A percentile compares a stretch with the other conserved stretches of the same genome.
phyloP scores from a whole-genome alignment of 495 filamentous ascomycete genomes.

The Daldinia vernicosa region DNA sequence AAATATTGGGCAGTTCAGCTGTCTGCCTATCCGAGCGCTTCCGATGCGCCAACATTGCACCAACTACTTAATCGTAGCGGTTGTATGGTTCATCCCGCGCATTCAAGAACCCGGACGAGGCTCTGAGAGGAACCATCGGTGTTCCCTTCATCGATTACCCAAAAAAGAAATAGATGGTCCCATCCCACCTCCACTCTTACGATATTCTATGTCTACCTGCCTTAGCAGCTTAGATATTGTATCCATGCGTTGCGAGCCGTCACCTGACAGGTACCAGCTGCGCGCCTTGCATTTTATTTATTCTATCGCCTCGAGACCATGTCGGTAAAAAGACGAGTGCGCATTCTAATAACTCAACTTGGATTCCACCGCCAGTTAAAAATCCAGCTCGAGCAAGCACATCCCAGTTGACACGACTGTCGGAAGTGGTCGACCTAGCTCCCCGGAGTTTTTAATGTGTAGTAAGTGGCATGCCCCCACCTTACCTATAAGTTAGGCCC shows the following conservation, averaged over 20 bases:
- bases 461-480: slow-evolving; percentile 37
- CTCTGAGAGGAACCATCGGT: slow-evolving; percentile 19
- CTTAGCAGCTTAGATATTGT: not conserved
- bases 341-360: slow-evolving; percentile 10
- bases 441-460: slow-evolving; percentile 37
- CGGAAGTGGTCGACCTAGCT: slow-evolving; percentile 36
- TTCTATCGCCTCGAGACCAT: slow-evolving; percentile 9
- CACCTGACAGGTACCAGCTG: slow-evolving; percentile 41
- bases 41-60: slow-evolving; percentile 26
- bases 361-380: slow-evolving; percentile 30
- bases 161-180: slow-evolving; percentile 12
- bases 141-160: slow-evolving; percentile 18
- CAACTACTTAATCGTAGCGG: slow-evolving; percentile 5
- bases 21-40: slow-evolving; percentile 32
- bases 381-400: slow-evolving; percentile 7
- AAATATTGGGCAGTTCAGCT: slow-evolving; percentile 41
- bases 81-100: slow-evolving; percentile 24
- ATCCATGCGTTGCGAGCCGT: not conserved
- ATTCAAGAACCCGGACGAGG: slow-evolving; percentile 18
- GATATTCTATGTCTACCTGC: not conserved
- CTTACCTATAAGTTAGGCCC: slow-evolving; percentile 4
- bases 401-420: slow-evolving; percentile 30
- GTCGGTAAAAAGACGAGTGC: slow-evolving; percentile 9
- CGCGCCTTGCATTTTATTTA: slow-evolving; percentile 27
- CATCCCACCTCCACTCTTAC: slow-evolving; percentile 16